Base-by-base conservation (phyloP, 75 land plant species). In the Sequoiadendron giganteum region DNA sequence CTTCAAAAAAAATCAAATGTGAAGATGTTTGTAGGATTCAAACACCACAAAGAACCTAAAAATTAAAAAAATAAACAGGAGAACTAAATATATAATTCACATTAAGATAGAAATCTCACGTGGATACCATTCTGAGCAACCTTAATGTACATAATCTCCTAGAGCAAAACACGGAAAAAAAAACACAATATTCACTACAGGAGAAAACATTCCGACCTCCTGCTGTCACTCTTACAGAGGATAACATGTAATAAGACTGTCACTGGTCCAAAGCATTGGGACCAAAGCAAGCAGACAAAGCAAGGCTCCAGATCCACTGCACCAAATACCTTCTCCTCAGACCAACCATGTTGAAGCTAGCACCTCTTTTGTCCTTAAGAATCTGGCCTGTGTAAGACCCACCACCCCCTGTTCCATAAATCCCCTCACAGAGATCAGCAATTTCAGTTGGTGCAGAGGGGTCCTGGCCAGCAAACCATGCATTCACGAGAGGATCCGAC, bases 391-490 rank as follows among this genome's bases (percentile, higher is more conserved):
- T 90, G 89, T 97, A 96, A 3, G 93, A 90, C 2, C 96, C 95
- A 0, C 95, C 97, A 15, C 94, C 99, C 2, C 95, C 95, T 9
- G 90, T 80, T 36, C 97, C 99, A 87, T 95, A 97, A 16, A 96
- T 90, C 10, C 99, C 99, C 87, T 92, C 90, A 85, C 99, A 97
- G 28, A 95, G 87, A 42, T 94, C 97, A 65, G 95, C 97, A 16
- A 95, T 96, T 86, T 97, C 99, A 11, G 92, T 90, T 7, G 99
- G 96, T 30, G 90, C 92, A 4, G 89, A 80, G 25, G 97, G 93
- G 49, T 97, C 97, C 38, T 91, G 86, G 2, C 95, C 99, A 30
- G 94, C 97, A 85, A 94, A 97, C 94, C 95, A 97, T 3, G 95
- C 97, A 89, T 96, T 96, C 68, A 92, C 91, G 56, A 95, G 86